Base-by-base conservation (phyloP, 805 yeast genomes). In the Wickerhamomyces chambardii region DNA sequence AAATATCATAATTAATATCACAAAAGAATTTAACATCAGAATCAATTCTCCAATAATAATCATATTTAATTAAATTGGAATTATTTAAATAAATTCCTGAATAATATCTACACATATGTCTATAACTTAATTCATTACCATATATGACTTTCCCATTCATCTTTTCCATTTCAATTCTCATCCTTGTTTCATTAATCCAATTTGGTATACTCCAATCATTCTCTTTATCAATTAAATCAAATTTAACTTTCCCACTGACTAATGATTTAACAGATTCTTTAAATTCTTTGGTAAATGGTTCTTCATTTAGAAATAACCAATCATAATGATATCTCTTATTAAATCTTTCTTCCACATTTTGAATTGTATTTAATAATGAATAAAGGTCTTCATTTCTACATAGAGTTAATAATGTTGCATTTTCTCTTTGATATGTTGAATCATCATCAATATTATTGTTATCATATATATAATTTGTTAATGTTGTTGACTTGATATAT, bases 21-120 rank as follows among this genome's bases (percentile, higher is more conserved):
- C 94, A 84, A 58, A 63, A 72, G 43, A 83, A 66, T 53, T 73
- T 68, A 50, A 78, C 73, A 48, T 73, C 79, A 17, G 95, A 95
- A 60, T 85, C 95, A 29, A 85, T 89, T 60, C 94, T 75, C 95
- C 95, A 84, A 68, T 84, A 84, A 72, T 79, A 84, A 51, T 80
- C 84, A 67, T 77, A 84, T 24, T 77, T 72, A 37, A 66, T 63
- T 59, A 84, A 53, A 35, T 75, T 58, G 35, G 70, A 73, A 51
- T 82, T 83, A 50, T 78, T 66, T 73, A 75, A 84, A 64, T 84
- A 81, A 55, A 79, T 78, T 2, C 92, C 92, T 22, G 85, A 72
- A 58, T 84, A 85, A 54, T 70, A 84, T 48, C 95, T 71, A 58
- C 94, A 84, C 90, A 85, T 83, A 61, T 83, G 89, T 52, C 92